phyloP scores from a whole-genome alignment of 2,329 filamentous ascomycete species.

The Paradendryphiella salina region DNA sequence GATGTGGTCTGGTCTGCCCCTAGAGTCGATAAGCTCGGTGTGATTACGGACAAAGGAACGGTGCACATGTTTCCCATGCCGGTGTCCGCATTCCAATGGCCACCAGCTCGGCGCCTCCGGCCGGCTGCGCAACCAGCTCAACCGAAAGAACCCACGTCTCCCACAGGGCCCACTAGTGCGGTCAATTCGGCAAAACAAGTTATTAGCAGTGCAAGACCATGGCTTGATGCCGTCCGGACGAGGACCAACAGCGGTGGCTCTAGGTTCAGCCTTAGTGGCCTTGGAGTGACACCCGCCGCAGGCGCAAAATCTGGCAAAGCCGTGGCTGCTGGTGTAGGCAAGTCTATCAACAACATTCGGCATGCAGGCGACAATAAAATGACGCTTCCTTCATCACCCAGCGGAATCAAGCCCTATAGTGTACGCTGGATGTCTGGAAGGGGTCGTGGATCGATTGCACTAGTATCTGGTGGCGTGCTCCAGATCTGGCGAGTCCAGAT shows the following conservation, averaged over 20 bases:
- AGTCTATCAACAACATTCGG: conserved; percentile 70
- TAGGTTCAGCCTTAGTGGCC: conserved; percentile 43
- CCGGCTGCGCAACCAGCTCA: conserved; percentile 30
- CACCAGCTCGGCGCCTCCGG: conserved; percentile 62
- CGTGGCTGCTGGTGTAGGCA: conserved; percentile 72
- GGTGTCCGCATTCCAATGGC: conserved; percentile 81
- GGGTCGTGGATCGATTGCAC: conserved; percentile 64
- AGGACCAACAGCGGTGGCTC: conserved; percentile 38
- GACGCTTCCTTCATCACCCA: conserved; percentile 62
- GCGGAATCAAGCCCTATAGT: conserved; percentile 61
- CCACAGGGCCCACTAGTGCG: conserved; percentile 39
- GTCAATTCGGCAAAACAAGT: conserved; percentile 49
- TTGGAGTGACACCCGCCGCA: conserved; percentile 48
- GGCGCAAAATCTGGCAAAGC: conserved; percentile 70
- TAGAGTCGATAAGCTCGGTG: conserved; percentile 78
- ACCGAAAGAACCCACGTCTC: conserved; percentile 39
- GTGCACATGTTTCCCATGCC: conserved; percentile 91
- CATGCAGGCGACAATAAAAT: conserved; percentile 77
- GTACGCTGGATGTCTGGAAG: conserved; percentile 67
- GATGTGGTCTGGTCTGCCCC: conserved; percentile 87
- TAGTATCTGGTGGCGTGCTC: conserved; percentile 67
- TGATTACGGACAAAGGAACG: conserved; percentile 94
- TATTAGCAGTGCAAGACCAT: conserved; percentile 49
- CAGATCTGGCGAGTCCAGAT: conserved; percentile 64
- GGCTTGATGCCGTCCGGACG: conserved; percentile 45